Evolutionary conservation across 2,329 filamentous ascomycete genomes (phyloP), one percentile per base, ranked within the genome.

Genomic region (Aspergillus sp.): DNA sequence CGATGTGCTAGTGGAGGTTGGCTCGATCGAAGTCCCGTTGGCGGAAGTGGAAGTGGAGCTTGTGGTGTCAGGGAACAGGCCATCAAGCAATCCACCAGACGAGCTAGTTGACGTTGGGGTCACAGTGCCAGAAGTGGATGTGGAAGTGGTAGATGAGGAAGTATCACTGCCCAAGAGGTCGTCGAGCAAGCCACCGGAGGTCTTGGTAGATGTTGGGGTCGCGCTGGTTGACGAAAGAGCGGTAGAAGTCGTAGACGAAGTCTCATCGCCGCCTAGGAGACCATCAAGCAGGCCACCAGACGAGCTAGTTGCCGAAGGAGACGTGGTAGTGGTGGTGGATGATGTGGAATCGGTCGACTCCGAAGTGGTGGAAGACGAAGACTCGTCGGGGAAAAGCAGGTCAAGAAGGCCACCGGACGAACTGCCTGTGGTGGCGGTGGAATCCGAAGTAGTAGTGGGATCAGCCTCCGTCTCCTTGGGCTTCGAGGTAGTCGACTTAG

Each of bases 381-480:
- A 30, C 28, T 8, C 48, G 28, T 31, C 25, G n/a, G 25, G 25
- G n/a, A 47, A 49, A 45, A 56, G 54, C 9, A 34, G 6, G n/a
- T 31, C 54, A 34, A 56, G 45, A 28, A 56, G 23, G 5, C 54
- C 54, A 15, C 54, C 28, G 6, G 54, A 56, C 25, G 54, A 47
- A 13, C 17, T 30, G 19, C 19, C 2, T n/a, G 49, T 49, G 7
- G 43, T 55, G 43, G 43, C 47, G 25, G 53, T 34, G 3, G 50
- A 53, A 38, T 47, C 52, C 7, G 61, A 51, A 30, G 54, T 48
- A 4, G 54, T 55, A 23, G 61, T n/a, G 31, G 52, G 25, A 22
- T 41, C 23, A 34, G 22, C 30, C 17, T 58, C 43, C 41, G 49
- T 46, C 7, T 25, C 7, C 34, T 41, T 41, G 7, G 57, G n/a